phyloP scores from a whole-genome alignment of 192 early-diverging fungal species.

The Geranomyces variabilis region DNA sequence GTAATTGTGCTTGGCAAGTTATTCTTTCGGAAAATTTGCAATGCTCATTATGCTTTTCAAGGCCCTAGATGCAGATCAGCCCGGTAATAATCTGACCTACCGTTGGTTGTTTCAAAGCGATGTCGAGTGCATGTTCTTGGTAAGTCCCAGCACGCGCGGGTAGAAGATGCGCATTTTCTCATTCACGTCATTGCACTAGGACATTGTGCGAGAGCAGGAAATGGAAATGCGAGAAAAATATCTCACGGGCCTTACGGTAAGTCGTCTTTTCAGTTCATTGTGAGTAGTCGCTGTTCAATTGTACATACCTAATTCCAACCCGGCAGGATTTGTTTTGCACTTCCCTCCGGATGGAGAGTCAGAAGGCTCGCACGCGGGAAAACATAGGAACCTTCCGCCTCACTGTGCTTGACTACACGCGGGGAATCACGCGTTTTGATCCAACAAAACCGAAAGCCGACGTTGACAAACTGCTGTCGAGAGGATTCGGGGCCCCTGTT shows the following conservation, averaged over 20 bases:
- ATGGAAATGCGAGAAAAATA: constrained; percentile 40
- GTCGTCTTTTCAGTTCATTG: background rate
- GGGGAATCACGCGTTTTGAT: constrained; percentile 38
- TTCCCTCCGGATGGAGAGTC: constrained; percentile 8
- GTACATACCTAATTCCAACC: background rate
- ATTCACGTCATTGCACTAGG: constrained; percentile 3
- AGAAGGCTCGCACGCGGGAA: background rate
- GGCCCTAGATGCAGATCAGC: constrained; percentile 55
- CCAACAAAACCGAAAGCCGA: constrained; percentile 27
- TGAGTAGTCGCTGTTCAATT: too few species aligned
- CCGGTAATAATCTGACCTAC: constrained; percentile 44
- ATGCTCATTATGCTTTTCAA: too few species aligned
- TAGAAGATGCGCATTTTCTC: background rate
- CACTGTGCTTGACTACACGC: constrained; percentile 32
- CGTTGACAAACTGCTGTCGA: constrained; percentile 35
- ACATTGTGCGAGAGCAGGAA: constrained; percentile 51
- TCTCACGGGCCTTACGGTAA: constrained; percentile 30
- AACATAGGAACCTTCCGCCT: constrained; percentile 28
- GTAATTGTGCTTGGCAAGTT: constrained; percentile 34
- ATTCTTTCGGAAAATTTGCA: background rate
- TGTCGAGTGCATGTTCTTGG: constrained; percentile 44
- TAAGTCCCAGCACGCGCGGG: background rate
- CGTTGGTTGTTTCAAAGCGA: constrained; percentile 51
- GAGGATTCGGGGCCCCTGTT: constrained; percentile 35
- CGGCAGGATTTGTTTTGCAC: constrained; percentile 13